Conservation (phyloP, 2,329 filamentous ascomycete genomes). For the Bipolaris victoriae region DNA sequence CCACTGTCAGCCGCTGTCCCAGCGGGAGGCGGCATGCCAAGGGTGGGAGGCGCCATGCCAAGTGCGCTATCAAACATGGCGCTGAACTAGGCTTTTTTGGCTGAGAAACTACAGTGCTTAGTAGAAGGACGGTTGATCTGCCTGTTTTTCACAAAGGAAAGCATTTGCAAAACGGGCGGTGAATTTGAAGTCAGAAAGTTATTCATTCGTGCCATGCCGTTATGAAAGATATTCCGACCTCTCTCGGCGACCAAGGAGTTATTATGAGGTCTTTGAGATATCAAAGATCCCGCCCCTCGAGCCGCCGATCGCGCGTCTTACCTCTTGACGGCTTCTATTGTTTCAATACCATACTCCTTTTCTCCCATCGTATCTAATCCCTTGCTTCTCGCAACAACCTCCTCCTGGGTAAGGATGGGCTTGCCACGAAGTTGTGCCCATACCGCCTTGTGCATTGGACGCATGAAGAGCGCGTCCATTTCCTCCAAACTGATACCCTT, state of each 20-base stretch:
- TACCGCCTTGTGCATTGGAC: conserved; percentile 38
- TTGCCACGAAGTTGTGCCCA: conserved; percentile 38
- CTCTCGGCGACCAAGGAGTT: conserved; percentile 1
- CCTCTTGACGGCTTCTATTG: conserved; percentile 23
- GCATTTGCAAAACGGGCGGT: neutral
- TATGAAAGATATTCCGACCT: neutral
- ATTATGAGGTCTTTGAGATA: neutral
- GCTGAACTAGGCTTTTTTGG: neutral
- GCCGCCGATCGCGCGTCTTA: conserved; percentile 3
- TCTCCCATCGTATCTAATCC: conserved; percentile 21
- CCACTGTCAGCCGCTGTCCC: conserved; percentile 12
- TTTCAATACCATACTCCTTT: conserved; percentile 29
- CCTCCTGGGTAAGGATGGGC: conserved; percentile 25
- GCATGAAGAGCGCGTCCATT: conserved; percentile 41
- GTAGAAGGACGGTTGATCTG: too few species aligned
- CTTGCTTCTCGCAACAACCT: conserved; percentile 24
- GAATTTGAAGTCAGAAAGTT: neutral
- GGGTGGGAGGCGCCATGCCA: neutral
- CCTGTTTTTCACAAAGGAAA: neutral
- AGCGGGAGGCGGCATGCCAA: conserved; percentile 12
- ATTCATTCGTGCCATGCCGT: conserved; percentile 2
- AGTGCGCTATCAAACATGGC: neutral
- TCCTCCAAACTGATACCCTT: conserved; percentile 42
- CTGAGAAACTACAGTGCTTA: neutral
- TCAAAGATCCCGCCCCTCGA: neutral